phyloP scores from a whole-genome alignment of 306 rosid species.

The Mucuna pruriens region DNA sequence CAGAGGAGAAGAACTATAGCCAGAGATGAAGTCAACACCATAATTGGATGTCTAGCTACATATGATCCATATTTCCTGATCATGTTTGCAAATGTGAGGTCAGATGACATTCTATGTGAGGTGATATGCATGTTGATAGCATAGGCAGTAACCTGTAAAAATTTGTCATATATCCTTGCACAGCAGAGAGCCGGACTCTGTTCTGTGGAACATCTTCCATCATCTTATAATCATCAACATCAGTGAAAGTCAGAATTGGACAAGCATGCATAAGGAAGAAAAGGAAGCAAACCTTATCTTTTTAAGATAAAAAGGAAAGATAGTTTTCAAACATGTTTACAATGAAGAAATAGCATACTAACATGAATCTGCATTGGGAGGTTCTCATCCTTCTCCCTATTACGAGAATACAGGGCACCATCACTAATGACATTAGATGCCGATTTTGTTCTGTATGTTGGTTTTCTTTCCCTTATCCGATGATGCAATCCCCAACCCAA shows the following conservation, averaged over 20 bases:
- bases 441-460: slow-evolving; percentile 55
- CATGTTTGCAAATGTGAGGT: slow-evolving; percentile 39
- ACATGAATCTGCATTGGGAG: slow-evolving; percentile 78
- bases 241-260: slow-evolving; percentile 26
- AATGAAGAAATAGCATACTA: slow-evolving; percentile 36
- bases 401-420: slow-evolving; percentile 53
- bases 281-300: background rate
- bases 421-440: slow-evolving; percentile 58
- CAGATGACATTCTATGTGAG: slow-evolving; percentile 40
- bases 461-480: slow-evolving; percentile 60
- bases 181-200: slow-evolving; percentile 77
- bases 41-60: slow-evolving; percentile 85
- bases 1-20: slow-evolving; percentile 80
- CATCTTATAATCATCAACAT: slow-evolving; percentile 55
- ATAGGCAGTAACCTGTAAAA: slow-evolving; percentile 68
- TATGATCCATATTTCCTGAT: slow-evolving; percentile 87
- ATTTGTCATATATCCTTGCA: slow-evolving; percentile 88
- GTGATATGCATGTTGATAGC: slow-evolving; percentile 34
- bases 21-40: slow-evolving; percentile 74
- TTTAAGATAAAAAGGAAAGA: background rate
- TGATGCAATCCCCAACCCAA: slow-evolving; percentile 86
- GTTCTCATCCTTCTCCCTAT: slow-evolving; percentile 72
- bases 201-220: slow-evolving; percentile 67
- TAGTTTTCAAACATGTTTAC: slow-evolving; percentile 24
- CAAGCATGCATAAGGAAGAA: slow-evolving; percentile 31